Base-by-base conservation (phyloP, 768 basidiomycete genomes). In the Rhodocollybia butyracea region DNA sequence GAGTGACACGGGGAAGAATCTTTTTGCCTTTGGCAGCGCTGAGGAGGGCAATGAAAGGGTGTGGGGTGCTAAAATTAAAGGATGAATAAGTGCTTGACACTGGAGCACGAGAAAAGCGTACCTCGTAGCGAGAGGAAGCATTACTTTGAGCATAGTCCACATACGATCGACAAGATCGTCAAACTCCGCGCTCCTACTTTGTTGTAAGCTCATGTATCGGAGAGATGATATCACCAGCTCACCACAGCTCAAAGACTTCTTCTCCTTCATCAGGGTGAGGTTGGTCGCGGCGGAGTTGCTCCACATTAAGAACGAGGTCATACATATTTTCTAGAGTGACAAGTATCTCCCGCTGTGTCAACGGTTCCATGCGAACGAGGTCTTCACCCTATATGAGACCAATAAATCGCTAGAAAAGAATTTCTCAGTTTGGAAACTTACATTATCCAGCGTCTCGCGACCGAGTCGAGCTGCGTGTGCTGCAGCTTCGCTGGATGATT, bases 1-100 rank as follows among this genome's bases (percentile, higher is more conserved):
- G 87, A 10, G 92, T 86, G 13, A 94, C 82, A 42, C 97, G 86
- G 3, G 94, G 90, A 12, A 99, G 77, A 24, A 99, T 80, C 58
- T 86, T 87, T 75, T 98, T 98, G 55, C 97, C 97, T 71, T 99
- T 99, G 61, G 82, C 82, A 3, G 91, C 87, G 19, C 79, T 81
- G 46, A 99, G 80, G 31, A 99, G 78, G 2, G 95, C 94, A 61
- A 99, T 86, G 74, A 99, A 98, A 2, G 97, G 97, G 73, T 99
- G 97, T 2, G 96, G 96, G 59, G 89, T 80, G 67, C 95, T 95
- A 61, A 43, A 43, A 22, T 5, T 17, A 54, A 46, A 17, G 46
- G 4, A 38, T 42, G 27, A 53, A 47, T 17, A 26, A n/a, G 32
- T 26, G 30, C 27, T 38, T 1, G 8, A 5, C 43, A 11, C n/a